Conservation (phyloP, 2,329 filamentous ascomycete species). For the Aspergillus aculeatinus region DNA sequence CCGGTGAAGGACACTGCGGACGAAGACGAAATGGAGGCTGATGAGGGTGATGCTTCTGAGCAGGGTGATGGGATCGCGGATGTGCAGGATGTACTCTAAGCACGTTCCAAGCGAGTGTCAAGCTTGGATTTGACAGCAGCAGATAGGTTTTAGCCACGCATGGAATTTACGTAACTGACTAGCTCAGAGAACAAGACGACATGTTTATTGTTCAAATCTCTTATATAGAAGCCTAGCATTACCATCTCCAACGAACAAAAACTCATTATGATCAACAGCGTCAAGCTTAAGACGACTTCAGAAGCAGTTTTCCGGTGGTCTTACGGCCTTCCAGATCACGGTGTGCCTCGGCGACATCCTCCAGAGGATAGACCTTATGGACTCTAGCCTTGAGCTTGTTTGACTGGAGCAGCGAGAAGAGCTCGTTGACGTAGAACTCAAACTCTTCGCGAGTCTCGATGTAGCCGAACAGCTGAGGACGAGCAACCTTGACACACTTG, state of each 20-base stretch:
- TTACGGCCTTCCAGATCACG: conserved; percentile 75
- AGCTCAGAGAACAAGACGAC: not conserved
- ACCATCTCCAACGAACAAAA: too few species aligned
- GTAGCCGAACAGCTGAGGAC: conserved; percentile 73
- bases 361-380: conserved; percentile 74
- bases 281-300: conserved; percentile 60
- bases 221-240: too few species aligned
- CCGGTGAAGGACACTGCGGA: conserved; percentile 8
- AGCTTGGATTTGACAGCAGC: not conserved
- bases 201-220: too few species aligned
- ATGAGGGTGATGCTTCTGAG: conserved; percentile 1
- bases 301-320: conserved; percentile 78
- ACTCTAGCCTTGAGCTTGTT: conserved; percentile 71
- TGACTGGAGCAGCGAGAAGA: conserved; percentile 69
- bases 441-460: conserved; percentile 68
- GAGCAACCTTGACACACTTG: conserved; percentile 75
- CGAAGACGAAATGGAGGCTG: conserved; percentile 11
- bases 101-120: not conserved
- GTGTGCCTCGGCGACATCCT: conserved; percentile 71
- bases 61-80: not conserved
- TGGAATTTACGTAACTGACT: not conserved
- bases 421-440: conserved; percentile 66
- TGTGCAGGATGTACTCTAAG: not conserved
- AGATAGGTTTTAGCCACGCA: not conserved
- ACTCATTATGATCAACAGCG: too few species aligned